These are phyloP conservation scores for Lepidium aucheri DNA, from an alignment of 345 rosid genomes.

Conservation along the genomic window DNA sequence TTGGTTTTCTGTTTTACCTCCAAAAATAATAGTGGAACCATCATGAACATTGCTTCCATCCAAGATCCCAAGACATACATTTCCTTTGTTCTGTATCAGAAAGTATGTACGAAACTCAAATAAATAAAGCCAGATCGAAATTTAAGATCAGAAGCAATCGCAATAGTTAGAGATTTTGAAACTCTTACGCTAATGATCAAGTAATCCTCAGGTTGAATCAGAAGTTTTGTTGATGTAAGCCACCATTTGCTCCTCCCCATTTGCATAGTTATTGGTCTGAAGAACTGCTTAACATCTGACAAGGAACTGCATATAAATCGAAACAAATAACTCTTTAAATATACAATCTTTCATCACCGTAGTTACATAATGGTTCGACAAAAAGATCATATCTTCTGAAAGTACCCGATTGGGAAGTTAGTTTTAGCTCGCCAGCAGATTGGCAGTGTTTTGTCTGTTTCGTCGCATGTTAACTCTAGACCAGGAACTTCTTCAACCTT, in stretches of 20 bases:
- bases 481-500: slow-evolving; percentile 50
- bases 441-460: slow-evolving; percentile 63
- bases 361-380: neutral
- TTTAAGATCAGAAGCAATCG: neutral
- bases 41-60: slow-evolving; percentile 77
- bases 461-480: slow-evolving; percentile 41
- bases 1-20: slow-evolving; percentile 41
- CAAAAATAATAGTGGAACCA: slow-evolving; percentile 74
- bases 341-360: neutral
- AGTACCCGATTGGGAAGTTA: slow-evolving; percentile 50
- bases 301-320: slow-evolving; percentile 45
- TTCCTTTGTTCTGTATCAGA: slow-evolving; percentile 62
- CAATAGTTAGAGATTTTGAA: neutral
- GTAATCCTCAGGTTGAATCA: slow-evolving; percentile 75
- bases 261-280: slow-evolving; percentile 76
- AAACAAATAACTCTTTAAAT: neutral
- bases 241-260: slow-evolving; percentile 88
- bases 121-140: neutral
- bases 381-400: neutral
- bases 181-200: slow-evolving; percentile 63
- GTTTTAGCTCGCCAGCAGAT: slow-evolving; percentile 64
- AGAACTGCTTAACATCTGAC: slow-evolving; percentile 47
- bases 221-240: slow-evolving; percentile 55
- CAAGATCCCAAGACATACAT: slow-evolving; percentile 81
- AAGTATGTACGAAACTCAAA: neutral